Percentiles rank a stretch among this genome's conserved stretches.
Conservation (phyloP, 805 yeast genomes). For the Ogataea salicorniae region DNA sequence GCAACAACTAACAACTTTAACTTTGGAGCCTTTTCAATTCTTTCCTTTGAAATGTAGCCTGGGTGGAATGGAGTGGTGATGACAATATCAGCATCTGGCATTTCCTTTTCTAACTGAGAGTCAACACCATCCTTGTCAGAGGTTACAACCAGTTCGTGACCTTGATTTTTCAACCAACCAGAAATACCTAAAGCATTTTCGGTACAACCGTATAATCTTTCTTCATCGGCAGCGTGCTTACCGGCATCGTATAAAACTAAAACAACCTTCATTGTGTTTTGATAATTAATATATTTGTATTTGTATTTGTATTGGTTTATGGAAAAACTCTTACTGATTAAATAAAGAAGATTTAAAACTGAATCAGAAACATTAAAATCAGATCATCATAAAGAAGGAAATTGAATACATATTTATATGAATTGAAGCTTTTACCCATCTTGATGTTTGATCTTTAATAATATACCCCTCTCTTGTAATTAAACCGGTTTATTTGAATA, state of each 20-base stretch:
- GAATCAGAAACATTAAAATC: neutral
- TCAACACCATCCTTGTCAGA: slow-evolving; percentile 60
- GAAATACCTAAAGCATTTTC: slow-evolving; percentile 75
- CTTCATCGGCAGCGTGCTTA: slow-evolving; percentile 53
- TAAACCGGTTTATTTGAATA: too few species aligned
- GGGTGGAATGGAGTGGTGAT: slow-evolving; percentile 85
- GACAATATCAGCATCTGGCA: slow-evolving; percentile 68
- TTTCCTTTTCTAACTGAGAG: slow-evolving; percentile 56
- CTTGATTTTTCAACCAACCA: slow-evolving; percentile 56
- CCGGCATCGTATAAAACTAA: slow-evolving; percentile 57
- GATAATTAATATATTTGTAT: slow-evolving; percentile 1
- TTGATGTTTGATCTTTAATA: neutral
- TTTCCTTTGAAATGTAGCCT: slow-evolving; percentile 62
- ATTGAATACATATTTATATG: slow-evolving; percentile 2
- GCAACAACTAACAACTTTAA: slow-evolving; percentile 71
- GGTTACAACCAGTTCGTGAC: slow-evolving; percentile 64
- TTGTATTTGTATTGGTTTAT: neutral
- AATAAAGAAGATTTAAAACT: neutral
- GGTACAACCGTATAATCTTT: slow-evolving; percentile 59
- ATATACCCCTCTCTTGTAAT: too few species aligned
- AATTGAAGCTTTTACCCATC: neutral
- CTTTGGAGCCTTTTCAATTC: slow-evolving; percentile 65
- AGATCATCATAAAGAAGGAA: neutral
- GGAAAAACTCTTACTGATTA: neutral
- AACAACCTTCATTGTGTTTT: slow-evolving; percentile 37